Evolutionary conservation across 192 early-diverging fungal species (phyloP), one percentile per base, ranked within the genome.

Genomic region (Coemansia aciculifera): DNA sequence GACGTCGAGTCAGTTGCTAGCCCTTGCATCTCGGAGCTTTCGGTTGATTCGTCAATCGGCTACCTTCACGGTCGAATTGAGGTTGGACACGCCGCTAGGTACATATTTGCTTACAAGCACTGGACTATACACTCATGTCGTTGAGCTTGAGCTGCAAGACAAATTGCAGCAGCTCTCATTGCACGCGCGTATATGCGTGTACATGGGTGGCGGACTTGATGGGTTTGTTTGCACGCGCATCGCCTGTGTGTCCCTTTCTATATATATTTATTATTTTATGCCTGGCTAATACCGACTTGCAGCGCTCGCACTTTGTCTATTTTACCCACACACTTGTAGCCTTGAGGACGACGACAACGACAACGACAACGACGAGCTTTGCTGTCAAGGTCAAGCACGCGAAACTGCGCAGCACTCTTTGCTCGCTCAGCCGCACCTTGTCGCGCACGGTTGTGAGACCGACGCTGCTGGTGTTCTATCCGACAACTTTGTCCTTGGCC

Each of bases 11-110:
- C 65, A 39, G 46, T 39, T 23, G 65, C 62, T 12, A 82, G 80
- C 52, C 80, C 80, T 46, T 66, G 72, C 75, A 70, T 74, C 69
- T 82, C 80, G 49, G 75, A 77, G 51, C 70, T 82, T 40, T 82
- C 80, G 51, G 71, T 82, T 34, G 80, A 82, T 68, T 82, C 80
- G 34, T 82, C 80, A 67, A 77, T 82, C 64, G 80, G 66, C 21
- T 52, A 71, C 64, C 59, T 73, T 40, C 69, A 67, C 63, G 72
- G 72, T 10, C 68, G 42, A 61, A 59, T 62, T 59, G 62, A 72
- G 44, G 67, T 59, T 36, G 68, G 74, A 61, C 63, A 62, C 54
- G 13, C 12, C 52, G 63, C 67, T 46, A 82, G 80, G 80, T 82
- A 77, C 62, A 69, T n/a, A 57, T 12, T 62, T 32, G 39, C 60